Evolutionary conservation across 2,329 filamentous ascomycete species (phyloP), one percentile per base, ranked within the genome.

Genomic region (Apiospora aurea): DNA sequence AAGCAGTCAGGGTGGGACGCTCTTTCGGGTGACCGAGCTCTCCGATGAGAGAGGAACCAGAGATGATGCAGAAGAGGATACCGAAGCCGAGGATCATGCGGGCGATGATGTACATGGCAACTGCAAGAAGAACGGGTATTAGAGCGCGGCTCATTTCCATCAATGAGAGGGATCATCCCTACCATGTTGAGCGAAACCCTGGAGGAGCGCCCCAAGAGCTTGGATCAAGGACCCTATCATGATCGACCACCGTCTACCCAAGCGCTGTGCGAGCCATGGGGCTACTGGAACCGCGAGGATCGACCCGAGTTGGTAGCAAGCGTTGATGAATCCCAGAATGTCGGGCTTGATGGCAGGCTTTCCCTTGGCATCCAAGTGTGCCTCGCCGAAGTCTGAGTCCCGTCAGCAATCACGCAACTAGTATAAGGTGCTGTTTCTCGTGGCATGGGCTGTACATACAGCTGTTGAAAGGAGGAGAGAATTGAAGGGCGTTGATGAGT

Each of bases 1-100:
- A 83, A 13, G 88, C 89, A 0, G 88, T 91, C 71, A 91, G 74
- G 53, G 89, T 83, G 0, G 88, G 83, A 70, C 89, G 87, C 78
- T 91, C 89, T 79, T 89, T 90, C 8, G 89, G 88, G 77, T 91
- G 87, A 2, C 85, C 86, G 14, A 91, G 81, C 78, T 91, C 89
- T 76, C 88, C 89, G 44, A 91, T 88, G 67, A 91, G 80, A 8
- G 87, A 84, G 0, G 89, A 89, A 6, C 86, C 89, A 8, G 87
- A 87, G 71, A 90, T 86, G 75, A 91, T 91, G 74, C 86, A 87
- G 67, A 87, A 88, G 0, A 87, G 86, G 72, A 91, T 90, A 64
- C 89, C 89, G 69, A 90, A 87, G 64, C 89, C 89, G 41, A 91
- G 83, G 34, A 91, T 82, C 75, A 90, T 85, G 76, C 89, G 88